A percentile compares a stretch with the other conserved stretches of the same genome.
These are phyloP conservation scores for Pythium folliculosum DNA, from an alignment of 352 stramenopile genomes.

Conservation along the genomic window DNA sequence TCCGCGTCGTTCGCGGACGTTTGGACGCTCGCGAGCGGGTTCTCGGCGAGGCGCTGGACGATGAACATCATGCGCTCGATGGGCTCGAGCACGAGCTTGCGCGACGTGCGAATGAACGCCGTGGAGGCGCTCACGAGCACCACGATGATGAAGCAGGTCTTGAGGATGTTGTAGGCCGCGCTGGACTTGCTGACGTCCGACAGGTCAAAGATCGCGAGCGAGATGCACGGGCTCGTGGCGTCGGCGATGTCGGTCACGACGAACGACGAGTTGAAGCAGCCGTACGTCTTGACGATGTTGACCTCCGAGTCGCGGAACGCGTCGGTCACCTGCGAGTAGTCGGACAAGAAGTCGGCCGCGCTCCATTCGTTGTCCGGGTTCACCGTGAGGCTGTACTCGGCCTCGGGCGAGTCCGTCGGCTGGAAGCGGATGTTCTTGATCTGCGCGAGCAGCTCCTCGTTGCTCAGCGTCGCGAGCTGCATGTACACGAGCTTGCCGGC, in stretches of 20 bases:
- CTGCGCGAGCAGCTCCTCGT: slow-evolving; percentile 32
- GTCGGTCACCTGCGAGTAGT: slow-evolving; percentile 43
- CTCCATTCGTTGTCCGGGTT: slow-evolving; percentile 71
- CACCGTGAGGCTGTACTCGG: slow-evolving; percentile 48
- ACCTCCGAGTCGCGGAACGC: slow-evolving; percentile 58
- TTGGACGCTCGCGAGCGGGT: slow-evolving; percentile 86
- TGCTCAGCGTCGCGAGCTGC: slow-evolving; percentile 58
- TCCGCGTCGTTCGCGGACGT: slow-evolving; percentile 57
- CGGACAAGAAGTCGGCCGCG: slow-evolving; percentile 31
- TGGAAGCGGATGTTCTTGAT: slow-evolving; percentile 57
- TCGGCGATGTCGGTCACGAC: slow-evolving; percentile 53
- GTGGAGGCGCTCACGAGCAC: slow-evolving; percentile 79
- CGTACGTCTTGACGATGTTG: slow-evolving; percentile 78
- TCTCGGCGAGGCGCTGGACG: slow-evolving; percentile 87
- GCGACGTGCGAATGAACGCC: slow-evolving; percentile 82
- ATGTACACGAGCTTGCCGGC: slow-evolving; percentile 55
- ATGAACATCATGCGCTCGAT: slow-evolving; percentile 93
- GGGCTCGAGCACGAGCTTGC: slow-evolving; percentile 83
- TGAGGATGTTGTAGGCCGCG: slow-evolving; percentile 84
- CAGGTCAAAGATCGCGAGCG: slow-evolving; percentile 87
- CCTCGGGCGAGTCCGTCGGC: slow-evolving; percentile 30
- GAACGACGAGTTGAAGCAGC: slow-evolving; percentile 71
- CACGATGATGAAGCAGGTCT: slow-evolving; percentile 87
- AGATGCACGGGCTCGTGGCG: slow-evolving; percentile 57
- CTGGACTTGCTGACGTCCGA: slow-evolving; percentile 43